Evolutionary conservation across 2,329 filamentous ascomycete species (phyloP), one percentile per base, ranked within the genome.

Genomic region (Neonectria punicea): DNA sequence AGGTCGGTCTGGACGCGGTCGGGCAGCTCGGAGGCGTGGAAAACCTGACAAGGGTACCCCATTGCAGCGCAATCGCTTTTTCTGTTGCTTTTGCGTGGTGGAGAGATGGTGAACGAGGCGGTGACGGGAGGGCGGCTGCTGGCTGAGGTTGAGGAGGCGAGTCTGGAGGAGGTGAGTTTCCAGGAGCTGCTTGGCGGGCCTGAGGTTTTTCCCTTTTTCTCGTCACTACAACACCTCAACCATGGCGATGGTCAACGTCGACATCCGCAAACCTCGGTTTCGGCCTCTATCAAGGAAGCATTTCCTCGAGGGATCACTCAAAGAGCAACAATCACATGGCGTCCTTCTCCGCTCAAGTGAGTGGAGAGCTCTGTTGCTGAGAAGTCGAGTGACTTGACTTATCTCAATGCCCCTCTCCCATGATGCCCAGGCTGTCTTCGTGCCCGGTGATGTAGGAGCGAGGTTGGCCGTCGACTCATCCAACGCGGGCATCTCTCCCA

Each of bases 31-130:
- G 81, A 79, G 10, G 84, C 82, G n/a, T 84, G 78, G 73, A 89
- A 90, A 60, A 82, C 80, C 61, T 82, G 81, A 76, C 85, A 85
- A 34, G 87, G 86, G 22, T 88, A 89, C 53, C 88, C 80, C 89
- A 91, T 90, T 67, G 41, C 69, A 53, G 56, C 43, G 44, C 39
- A 55, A 1, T 49, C n/a, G 32, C 8, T 18, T 41, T 6, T 47
- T 20, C 28, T 30, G 16, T 22, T 16, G 43, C 10, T 36, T 44
- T 13, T 11, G 25, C 7, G 32, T 1, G 50, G 28, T 25, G 5
- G 30, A 14, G 44, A 8, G 11, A 71, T 5, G 61, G 71, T 1
- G 67, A 79, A 80, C 71, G 81, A 83, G 59, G 80, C 78, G 53
- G 76, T 76, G 28, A 78, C 82, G 7, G 88, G 89, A 20, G 80